phyloP scores from a whole-genome alignment of 805 yeast species.

The Scheffersomyces amazonensis region DNA sequence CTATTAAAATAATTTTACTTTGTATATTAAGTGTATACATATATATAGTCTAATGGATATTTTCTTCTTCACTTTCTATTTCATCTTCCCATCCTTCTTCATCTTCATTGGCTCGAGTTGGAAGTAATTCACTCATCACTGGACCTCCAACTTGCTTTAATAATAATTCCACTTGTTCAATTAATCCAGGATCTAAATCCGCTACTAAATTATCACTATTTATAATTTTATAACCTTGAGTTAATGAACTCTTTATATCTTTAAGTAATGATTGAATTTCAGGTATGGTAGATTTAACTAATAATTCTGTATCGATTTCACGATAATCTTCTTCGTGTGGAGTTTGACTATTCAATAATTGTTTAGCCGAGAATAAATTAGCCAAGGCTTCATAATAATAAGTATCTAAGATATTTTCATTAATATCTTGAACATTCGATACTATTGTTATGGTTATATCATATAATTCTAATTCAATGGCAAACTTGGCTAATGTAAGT shows the following conservation, averaged over 20 bases:
- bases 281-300: conserved; percentile 18
- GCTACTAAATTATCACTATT: conserved; percentile 28
- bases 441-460: conserved; percentile 70
- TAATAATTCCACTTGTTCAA: conserved; percentile 49
- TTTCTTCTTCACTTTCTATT: conserved; percentile 36
- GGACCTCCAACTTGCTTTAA: conserved; percentile 63
- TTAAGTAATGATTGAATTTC: conserved; percentile 25
- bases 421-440: conserved; percentile 64
- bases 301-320: conserved; percentile 27
- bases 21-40: background rate
- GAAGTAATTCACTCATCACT: conserved; percentile 38
- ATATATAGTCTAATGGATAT: background rate
- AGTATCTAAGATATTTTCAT: conserved; percentile 80
- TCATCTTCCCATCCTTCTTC: conserved; percentile 55
- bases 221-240: conserved; percentile 43
- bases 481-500: conserved; percentile 65
- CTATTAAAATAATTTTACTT: conserved; percentile 7
- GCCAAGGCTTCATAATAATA: conserved; percentile 84
- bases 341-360: conserved; percentile 21
- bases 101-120: conserved; percentile 26
- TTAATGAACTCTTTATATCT: conserved; percentile 44
- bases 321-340: conserved; percentile 39
- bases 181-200: conserved; percentile 59
- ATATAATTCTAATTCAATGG: conserved; percentile 72
- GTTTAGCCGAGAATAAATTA: conserved; percentile 44